phyloP scores from a whole-genome alignment of 305 asterid species.

The Solanum hybrid region DNA sequence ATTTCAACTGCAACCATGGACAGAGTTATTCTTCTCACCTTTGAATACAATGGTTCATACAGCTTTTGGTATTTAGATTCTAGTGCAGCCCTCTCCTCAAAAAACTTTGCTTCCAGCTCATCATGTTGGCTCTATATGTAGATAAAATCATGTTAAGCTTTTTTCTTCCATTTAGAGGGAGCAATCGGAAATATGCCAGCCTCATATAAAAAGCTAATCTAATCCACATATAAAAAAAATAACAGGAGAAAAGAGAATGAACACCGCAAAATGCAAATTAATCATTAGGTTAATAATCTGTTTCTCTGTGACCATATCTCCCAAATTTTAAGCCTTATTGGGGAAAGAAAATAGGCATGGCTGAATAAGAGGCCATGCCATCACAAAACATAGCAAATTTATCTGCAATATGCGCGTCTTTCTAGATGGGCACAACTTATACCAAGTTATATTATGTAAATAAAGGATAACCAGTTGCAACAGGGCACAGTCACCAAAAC shows the following conservation, averaged over 20 bases:
- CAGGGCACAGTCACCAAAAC: neutral
- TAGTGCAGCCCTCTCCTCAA: slow-evolving; percentile 78
- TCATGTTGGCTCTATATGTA: slow-evolving; percentile 57
- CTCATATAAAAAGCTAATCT: neutral
- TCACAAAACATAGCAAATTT: neutral
- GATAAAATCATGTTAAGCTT: neutral
- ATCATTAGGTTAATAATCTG: neutral
- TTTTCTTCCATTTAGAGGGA: neutral
- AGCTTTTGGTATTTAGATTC: slow-evolving; percentile 79
- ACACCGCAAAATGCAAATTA: neutral
- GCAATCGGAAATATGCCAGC: neutral
- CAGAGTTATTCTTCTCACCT: slow-evolving; percentile 22
- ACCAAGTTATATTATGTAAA: neutral
- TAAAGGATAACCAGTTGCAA: neutral
- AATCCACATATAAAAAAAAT: too few species aligned
- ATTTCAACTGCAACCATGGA: neutral
- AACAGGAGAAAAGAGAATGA: neutral
- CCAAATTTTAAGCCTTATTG: neutral
- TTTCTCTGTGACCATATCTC: neutral
- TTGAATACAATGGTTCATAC: slow-evolving; percentile 66
- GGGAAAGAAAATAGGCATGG: neutral
- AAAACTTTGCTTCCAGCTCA: slow-evolving; percentile 62
- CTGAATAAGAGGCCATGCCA: neutral
- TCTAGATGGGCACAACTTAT: neutral
- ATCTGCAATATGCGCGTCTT: neutral